Conservation (phyloP, 140 eudicot species). For the Flaveria floridana region DNA sequence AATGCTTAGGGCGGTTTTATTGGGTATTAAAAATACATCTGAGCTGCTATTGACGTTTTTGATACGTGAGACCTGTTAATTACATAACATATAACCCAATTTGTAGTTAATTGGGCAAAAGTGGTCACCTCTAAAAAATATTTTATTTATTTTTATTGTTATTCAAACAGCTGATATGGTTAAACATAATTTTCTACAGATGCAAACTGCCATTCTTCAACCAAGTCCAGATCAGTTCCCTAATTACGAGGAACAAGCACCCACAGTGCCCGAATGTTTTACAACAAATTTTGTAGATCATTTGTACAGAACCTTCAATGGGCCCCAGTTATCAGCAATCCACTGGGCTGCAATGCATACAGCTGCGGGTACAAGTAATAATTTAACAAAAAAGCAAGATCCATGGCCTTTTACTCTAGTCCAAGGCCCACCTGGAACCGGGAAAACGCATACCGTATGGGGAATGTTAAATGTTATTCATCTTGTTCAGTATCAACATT, state of each 20-base stretch:
- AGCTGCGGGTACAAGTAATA: conserved; percentile 87
- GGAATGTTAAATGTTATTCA: conserved; percentile 98
- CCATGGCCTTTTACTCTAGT: conserved; percentile 98
- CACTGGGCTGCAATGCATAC: conserved; percentile 99
- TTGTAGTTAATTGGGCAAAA: not conserved
- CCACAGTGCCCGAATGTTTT: conserved; percentile 90
- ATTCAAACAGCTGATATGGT: conserved; percentile 11
- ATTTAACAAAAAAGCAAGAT: conserved; percentile 63
- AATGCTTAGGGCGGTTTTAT: not conserved
- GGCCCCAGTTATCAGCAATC: conserved; percentile 86
- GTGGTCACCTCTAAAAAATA: not conserved
- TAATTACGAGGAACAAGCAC: conserved; percentile 82
- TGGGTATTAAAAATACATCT: not conserved
- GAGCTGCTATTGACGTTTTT: not conserved
- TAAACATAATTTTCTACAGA: conserved; percentile 45
- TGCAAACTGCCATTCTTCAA: conserved; percentile 96
- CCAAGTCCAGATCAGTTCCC: conserved; percentile 94
- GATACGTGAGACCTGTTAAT: not conserved
- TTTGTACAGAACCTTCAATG: conserved; percentile 65
- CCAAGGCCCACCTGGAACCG: conserved; percentile 99
- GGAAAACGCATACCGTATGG: conserved; percentile 98
- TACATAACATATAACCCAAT: not conserved
- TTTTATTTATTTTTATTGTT: not conserved
- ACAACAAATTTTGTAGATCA: conserved; percentile 79
- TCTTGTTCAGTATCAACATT: conserved; percentile 96